Base-by-base conservation (phyloP, 225 moss, liverwort and hornwort species). In the Bryum argenteum region DNA sequence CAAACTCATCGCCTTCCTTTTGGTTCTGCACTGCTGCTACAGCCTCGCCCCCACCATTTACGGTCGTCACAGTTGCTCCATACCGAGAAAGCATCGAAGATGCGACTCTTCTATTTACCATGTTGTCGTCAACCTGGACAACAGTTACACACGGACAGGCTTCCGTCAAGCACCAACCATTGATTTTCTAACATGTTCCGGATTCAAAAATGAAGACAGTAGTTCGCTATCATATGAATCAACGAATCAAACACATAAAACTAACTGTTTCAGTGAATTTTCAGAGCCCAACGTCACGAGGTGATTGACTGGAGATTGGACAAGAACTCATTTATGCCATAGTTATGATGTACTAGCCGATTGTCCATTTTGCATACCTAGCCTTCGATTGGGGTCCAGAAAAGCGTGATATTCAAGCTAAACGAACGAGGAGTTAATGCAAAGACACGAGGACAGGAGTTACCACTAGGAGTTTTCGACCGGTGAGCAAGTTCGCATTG, bases 71-170 rank as follows among this genome's bases (percentile, higher is more conserved):
- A 9, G 87, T 84, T 33, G 95, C 95, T 67, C 95, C 95, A 66
- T 89, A 91, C 18, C 92, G 84, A 18, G 73, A 74, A 16, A 95
- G 77, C 91, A 95, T 84, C 43, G 95, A 88, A 22, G 83, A 83
- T 2, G 89, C 89, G 22, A 95, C 92, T 70, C 89, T 93, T 81
- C 92, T 82, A 22, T 93, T 95, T 7, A 95, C 90, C 84, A 86
- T 80, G 76, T 95, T 95, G 63, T 95, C 95, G 78, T 95, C 95
- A 71, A 95, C 94, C 94, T 95, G 74, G 12, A 71, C 67, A 69
- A 44, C 6, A 18, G 20, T 24, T 21, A 74, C 18, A 48, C 53
- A 64, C 21, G 21, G 48, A 54, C 58, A 47, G n/a, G 48, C 38
- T 64, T 51, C 19, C 15, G 22, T 71, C 50, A 76, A 28, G 33